Evolutionary conservation across 2,329 filamentous ascomycete genomes (phyloP).

Genomic region (Biscogniauxia marginata): DNA sequence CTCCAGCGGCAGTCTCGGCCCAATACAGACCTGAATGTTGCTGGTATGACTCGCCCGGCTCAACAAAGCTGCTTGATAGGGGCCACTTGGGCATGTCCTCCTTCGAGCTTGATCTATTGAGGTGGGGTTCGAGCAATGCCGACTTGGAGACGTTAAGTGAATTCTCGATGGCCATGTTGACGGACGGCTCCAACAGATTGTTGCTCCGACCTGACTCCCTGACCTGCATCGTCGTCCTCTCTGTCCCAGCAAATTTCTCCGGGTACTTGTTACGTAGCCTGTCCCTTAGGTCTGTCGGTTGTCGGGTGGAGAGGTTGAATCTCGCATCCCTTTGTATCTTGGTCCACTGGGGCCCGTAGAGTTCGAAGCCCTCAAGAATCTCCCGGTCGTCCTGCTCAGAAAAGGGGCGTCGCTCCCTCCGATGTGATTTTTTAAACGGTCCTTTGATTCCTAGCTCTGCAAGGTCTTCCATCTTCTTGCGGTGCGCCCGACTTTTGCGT

Average conservation of each 20-base stretch:
- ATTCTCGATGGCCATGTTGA: constrained; percentile 49
- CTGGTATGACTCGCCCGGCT: constrained; percentile 35
- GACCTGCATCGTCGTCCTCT: constrained; percentile 51
- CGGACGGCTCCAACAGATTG: constrained; percentile 49
- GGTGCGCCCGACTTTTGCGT: constrained; percentile 53
- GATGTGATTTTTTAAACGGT: constrained; percentile 61
- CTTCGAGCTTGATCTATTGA: constrained; percentile 41
- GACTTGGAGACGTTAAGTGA: constrained; percentile 40
- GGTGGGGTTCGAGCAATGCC: constrained; percentile 39
- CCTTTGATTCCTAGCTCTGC: constrained; percentile 58
- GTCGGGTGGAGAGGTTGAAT: constrained; percentile 56
- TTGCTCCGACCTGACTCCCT: constrained; percentile 42
- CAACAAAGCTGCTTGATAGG: constrained; percentile 29
- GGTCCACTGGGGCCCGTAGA: constrained; percentile 64
- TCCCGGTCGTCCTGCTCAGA: constrained; percentile 62
- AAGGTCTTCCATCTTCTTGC: constrained; percentile 56
- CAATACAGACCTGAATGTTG: constrained; percentile 44
- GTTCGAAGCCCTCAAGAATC: constrained; percentile 58
- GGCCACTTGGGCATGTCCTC: constrained; percentile 50
- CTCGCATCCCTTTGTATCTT: constrained; percentile 61
- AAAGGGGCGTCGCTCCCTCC: constrained; percentile 60
- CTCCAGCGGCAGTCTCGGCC: constrained; percentile 39
- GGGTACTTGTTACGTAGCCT: constrained; percentile 64
- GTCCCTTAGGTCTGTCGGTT: constrained; percentile 63
- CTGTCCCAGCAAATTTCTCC: constrained; percentile 54